Evolutionary conservation across 1,139 yeast genomes (phyloP).

Genomic region (Pichiaceae sp.): DNA sequence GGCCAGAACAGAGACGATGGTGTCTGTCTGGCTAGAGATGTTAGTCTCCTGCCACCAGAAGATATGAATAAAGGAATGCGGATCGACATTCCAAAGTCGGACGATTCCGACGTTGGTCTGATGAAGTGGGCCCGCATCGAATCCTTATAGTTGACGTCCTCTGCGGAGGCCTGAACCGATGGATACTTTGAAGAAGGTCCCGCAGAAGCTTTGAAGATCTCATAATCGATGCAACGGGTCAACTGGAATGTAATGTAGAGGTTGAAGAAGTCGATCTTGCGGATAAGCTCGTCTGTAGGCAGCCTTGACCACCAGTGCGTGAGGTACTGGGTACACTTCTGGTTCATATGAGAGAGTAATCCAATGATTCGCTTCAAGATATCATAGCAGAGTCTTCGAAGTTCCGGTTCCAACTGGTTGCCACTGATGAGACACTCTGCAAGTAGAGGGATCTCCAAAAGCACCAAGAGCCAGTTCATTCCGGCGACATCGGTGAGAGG

Average conservation of each 20-base stretch:
- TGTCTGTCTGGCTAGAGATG: background rate
- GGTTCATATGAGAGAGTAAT: slow-evolving; percentile 43
- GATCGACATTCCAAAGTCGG: slow-evolving; percentile 17
- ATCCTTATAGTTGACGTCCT: slow-evolving; percentile 22
- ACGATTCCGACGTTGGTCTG: slow-evolving; percentile 15
- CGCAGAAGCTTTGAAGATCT: slow-evolving; percentile 17
- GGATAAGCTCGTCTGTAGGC: slow-evolving; percentile 30
- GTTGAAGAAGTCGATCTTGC: slow-evolving; percentile 49
- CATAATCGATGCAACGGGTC: slow-evolving; percentile 27
- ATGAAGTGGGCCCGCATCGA: slow-evolving; percentile 14
- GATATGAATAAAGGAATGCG: slow-evolving; percentile 17
- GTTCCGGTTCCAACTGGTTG: slow-evolving; percentile 31
- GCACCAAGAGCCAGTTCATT: slow-evolving; percentile 47
- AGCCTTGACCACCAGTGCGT: slow-evolving; percentile 52
- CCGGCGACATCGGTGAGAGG: slow-evolving; percentile 29
- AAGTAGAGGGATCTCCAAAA: slow-evolving; percentile 57
- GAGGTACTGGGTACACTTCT: slow-evolving; percentile 35
- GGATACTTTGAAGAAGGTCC: slow-evolving; percentile 13
- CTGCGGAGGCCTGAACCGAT: slow-evolving; percentile 8
- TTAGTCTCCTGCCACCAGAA: slow-evolving; percentile 9
- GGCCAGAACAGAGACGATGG: slow-evolving; percentile 9
- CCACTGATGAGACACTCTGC: slow-evolving; percentile 34
- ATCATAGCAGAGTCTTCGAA: slow-evolving; percentile 51
- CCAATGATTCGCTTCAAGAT: slow-evolving; percentile 62
- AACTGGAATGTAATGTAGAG: slow-evolving; percentile 59